Evolutionary conservation across 108 stramenopile genomes (phyloP), one percentile per base, ranked within the genome.

Genomic region (Fistulifera pelliculosa): DNA sequence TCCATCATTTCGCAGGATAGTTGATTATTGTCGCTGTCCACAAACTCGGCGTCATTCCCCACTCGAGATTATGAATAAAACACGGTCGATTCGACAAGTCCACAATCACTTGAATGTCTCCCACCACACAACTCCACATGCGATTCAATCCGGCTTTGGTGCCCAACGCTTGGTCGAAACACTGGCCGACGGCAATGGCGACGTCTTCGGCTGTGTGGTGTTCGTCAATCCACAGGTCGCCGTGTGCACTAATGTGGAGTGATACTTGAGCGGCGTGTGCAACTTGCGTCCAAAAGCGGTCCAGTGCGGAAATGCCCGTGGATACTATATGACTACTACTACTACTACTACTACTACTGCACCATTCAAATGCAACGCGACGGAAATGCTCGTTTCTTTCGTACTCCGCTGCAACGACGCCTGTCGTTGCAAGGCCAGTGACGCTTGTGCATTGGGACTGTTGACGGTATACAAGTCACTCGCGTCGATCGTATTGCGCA

Each of bases 171-270:
- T 74, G 69, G 48, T 82, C 81, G 64, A 93, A 68, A 23, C 77
- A 82, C 60, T 95, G 89, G 16, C 96, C 96, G 11, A 97, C 52
- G 19, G 93, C 92, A 65, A 97, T 88, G 24, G 82, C 76, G 22
- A 94, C 94, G 73, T 97, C 96, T 72, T 97, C 96, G 13, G 88
- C 83, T 11, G 94, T 90, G 66, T 97, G 96, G 64, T 97, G 96
- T 72, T 97, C 96, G 64, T 97, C 96, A 13, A 97, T 90, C 71
- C 87, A 85, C 55, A 92, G 66, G 60, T 97, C 96, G 22, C 96
- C 96, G 19, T 71, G 52, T 65, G 92, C 94, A 27, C 60, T 48
- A 8, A 92, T 65, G 24, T 68, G 58, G 0, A 94, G 61, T 26
- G 79, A 74, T 52, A 94, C 73, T n/a, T 59, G 38, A 23, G 90